phyloP scores from a whole-genome alignment of 2,329 filamentous ascomycete species.

The Nakataea oryzae region DNA sequence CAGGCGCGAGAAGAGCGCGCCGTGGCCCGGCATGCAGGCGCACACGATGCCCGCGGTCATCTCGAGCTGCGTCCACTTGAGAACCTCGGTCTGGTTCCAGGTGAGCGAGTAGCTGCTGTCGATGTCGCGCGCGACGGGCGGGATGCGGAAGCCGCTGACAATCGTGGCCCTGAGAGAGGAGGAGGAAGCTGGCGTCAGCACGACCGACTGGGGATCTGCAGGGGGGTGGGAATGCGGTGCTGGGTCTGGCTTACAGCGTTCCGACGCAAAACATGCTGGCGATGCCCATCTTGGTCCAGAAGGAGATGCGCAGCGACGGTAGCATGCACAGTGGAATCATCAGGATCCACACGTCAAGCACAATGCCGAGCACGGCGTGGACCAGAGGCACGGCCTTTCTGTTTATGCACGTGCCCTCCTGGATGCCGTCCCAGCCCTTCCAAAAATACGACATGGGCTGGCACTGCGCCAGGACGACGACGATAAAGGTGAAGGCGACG shows the following conservation, averaged over 20 bases:
- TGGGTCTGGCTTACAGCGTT: not conserved
- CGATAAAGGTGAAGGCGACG: not conserved
- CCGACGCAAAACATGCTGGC: constrained; percentile 2
- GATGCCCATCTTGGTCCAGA: not conserved
- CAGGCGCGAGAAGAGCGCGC: constrained; percentile 8
- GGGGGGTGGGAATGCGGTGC: too few species aligned
- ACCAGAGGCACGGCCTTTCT: not conserved
- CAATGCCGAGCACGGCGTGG: not conserved
- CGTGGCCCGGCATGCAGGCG: constrained; percentile 17
- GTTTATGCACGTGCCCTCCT: not conserved
- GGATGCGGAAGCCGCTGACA: not conserved
- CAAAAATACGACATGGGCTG: not conserved
- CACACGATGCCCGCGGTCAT: constrained; percentile 18
- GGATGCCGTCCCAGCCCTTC: not conserved
- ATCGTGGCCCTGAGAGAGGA: not conserved
- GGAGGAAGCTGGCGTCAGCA: not conserved
- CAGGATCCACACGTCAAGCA: constrained; percentile 2
- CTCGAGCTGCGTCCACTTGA: constrained; percentile 11
- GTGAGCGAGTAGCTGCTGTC: not conserved
- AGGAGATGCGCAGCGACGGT: not conserved
- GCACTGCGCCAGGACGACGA: not conserved
- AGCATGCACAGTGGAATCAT: not conserved
- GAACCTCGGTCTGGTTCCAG: not conserved
- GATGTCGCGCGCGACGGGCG: not conserved
- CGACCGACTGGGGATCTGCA: too few species aligned